Evolutionary conservation across 2,329 filamentous ascomycete species (phyloP).

Genomic region (Cytospora schulzeri): DNA sequence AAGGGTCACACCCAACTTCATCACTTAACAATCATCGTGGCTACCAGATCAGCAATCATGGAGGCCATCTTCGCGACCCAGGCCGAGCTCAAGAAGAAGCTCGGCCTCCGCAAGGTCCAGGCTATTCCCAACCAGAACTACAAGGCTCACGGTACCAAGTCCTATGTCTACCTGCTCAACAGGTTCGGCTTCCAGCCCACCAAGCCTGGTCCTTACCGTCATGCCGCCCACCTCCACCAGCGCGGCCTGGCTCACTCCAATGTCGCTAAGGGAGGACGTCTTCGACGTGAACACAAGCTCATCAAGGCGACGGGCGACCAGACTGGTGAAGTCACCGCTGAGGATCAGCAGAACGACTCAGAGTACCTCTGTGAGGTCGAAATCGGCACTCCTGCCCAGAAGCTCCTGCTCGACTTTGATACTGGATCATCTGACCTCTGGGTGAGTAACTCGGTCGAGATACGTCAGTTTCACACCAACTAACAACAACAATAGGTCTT

Average conservation of each 20-base stretch:
- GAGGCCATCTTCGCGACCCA: conserved; percentile 40
- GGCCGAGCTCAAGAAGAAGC: conserved; percentile 39
- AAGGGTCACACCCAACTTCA: neutral
- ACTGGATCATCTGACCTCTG: conserved; percentile 72
- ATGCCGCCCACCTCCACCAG: conserved; percentile 50
- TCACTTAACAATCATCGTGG: conserved; percentile 8
- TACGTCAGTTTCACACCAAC: neutral
- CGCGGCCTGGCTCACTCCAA: conserved; percentile 49
- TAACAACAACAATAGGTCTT: conserved; percentile 47
- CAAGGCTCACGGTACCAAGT: conserved; percentile 60
- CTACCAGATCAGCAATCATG: conserved; percentile 35
- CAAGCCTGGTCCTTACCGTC: conserved; percentile 61
- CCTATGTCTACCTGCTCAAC: conserved; percentile 62
- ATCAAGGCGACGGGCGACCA: conserved; percentile 43
- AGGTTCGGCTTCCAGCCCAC: conserved; percentile 67
- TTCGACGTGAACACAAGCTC: conserved; percentile 50
- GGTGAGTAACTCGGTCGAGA: conserved; percentile 45
- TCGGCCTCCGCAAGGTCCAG: conserved; percentile 48
- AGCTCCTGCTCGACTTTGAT: conserved; percentile 66
- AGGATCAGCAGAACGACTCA: conserved; percentile 69
- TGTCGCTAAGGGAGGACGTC: conserved; percentile 50
- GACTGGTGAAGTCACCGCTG: conserved; percentile 54
- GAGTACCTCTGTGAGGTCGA: conserved; percentile 65
- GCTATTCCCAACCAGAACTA: conserved; percentile 62
- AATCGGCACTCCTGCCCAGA: conserved; percentile 68